phyloP scores from a whole-genome alignment of 2,329 filamentous ascomycete species.

The Chrysoporthe deuterocubensis region DNA sequence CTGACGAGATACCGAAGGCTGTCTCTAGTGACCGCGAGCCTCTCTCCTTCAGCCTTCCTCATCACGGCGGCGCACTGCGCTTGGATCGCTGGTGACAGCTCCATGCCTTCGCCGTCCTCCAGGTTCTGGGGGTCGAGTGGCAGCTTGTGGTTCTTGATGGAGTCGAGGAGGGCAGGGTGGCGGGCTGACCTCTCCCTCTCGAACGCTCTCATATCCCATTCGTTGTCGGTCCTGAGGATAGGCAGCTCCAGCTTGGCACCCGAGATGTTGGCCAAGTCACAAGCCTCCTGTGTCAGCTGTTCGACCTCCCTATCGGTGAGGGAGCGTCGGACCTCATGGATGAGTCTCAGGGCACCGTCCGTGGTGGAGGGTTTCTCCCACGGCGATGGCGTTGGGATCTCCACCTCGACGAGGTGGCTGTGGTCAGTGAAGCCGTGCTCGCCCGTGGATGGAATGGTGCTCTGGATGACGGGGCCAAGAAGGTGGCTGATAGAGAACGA shows the following conservation, averaged over 20 bases:
- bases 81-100: constrained; percentile 29
- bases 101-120: constrained; percentile 34
- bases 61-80: constrained; percentile 22
- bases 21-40: constrained; percentile 31
- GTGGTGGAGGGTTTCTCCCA: not conserved
- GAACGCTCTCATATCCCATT: constrained; percentile 31
- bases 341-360: constrained; percentile 12
- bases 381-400: constrained; percentile 3
- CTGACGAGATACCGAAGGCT: constrained; percentile 30
- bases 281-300: constrained; percentile 11
- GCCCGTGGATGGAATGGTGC: constrained; percentile 14
- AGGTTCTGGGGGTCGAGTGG: constrained; percentile 33
- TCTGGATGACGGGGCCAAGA: constrained; percentile 11
- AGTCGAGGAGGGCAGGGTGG: constrained; percentile 21
- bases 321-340: constrained; percentile 12
- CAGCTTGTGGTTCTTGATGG: constrained; percentile 30
- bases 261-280: not conserved
- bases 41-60: constrained; percentile 30
- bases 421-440: constrained; percentile 22
- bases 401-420: constrained; percentile 13
- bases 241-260: constrained; percentile 34
- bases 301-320: constrained; percentile 19
- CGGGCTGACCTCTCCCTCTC: constrained; percentile 25
- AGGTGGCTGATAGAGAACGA: constrained; percentile 26
- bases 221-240: constrained; percentile 34